Conservation (phyloP, 2,329 filamentous ascomycete genomes). For the Monosporascus ibericus region DNA sequence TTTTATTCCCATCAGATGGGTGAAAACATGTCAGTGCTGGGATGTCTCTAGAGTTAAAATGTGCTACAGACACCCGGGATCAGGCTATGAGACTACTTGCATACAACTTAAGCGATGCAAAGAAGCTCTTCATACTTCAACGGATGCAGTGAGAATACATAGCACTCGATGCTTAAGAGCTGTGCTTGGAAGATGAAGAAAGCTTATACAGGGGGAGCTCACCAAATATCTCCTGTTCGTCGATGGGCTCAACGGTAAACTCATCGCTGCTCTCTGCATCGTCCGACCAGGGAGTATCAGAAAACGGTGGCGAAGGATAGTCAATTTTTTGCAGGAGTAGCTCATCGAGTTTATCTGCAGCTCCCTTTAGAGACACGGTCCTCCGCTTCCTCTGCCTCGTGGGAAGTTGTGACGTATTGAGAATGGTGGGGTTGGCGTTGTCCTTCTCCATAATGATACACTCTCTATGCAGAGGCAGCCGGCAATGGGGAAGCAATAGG, state of each 20-base stretch:
- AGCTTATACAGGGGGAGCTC: slow-evolving; percentile 16
- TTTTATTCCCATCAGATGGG: too few relatives aligned
- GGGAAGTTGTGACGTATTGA: slow-evolving; percentile 82
- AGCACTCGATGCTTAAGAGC: too few relatives aligned
- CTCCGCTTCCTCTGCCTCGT: slow-evolving; percentile 59
- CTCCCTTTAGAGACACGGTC: slow-evolving; percentile 38
- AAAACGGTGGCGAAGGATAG: slow-evolving; percentile 36
- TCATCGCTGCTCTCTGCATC: slow-evolving; percentile 45
- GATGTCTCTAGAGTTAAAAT: too few relatives aligned
- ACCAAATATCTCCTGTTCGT: slow-evolving; percentile 97
- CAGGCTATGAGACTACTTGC: too few relatives aligned
- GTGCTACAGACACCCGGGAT: too few relatives aligned
- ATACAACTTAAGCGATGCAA: background rate
- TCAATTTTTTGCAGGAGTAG: slow-evolving; percentile 40
- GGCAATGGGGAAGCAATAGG: too few relatives aligned
- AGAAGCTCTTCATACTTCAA: background rate
- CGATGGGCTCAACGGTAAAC: slow-evolving; percentile 72
- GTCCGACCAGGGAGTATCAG: slow-evolving; percentile 31
- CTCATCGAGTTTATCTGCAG: slow-evolving; percentile 41
- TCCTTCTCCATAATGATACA: slow-evolving; percentile 30
- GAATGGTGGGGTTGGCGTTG: slow-evolving; percentile 90
- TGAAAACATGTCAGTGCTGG: too few relatives aligned
- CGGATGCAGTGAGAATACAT: too few relatives aligned
- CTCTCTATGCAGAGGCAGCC: too few relatives aligned
- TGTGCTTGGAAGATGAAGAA: too few relatives aligned